These are phyloP conservation scores for Ligustrum vulgare DNA, from an alignment of 257 asterid species.

Conservation along the genomic window DNA sequence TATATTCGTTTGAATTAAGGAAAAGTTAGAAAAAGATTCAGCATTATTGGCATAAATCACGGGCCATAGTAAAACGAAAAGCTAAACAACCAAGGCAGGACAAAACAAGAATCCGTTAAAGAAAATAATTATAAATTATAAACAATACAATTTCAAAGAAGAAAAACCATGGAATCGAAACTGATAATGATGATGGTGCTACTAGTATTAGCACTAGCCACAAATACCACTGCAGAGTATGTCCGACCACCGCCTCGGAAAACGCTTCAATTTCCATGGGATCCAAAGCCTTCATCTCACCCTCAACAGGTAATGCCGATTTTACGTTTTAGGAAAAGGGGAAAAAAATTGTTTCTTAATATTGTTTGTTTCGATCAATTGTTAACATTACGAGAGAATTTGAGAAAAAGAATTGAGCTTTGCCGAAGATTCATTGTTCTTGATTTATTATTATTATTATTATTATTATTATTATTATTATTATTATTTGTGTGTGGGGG, in stretches of 20 bases:
- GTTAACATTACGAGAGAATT: background rate
- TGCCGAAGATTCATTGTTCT: background rate
- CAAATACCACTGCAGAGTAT: slow-evolving; percentile 40
- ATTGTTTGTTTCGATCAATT: background rate
- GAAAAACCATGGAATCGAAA: slow-evolving; percentile 26
- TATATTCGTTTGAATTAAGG: no score
- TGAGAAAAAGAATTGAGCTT: background rate
- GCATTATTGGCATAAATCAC: background rate
- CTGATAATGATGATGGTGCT: slow-evolving; percentile 11
- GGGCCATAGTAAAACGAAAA: background rate
- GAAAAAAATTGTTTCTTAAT: no score
- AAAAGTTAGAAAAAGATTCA: no score
- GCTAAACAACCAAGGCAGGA: background rate
- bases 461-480: background rate
- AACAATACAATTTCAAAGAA: background rate
- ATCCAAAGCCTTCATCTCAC: slow-evolving; percentile 39
- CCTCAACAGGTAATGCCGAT: slow-evolving; percentile 61
- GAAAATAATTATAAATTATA: background rate
- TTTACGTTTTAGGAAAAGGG: background rate
- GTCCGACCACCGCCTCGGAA: slow-evolving; percentile 70
- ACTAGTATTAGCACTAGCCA: slow-evolving; percentile 3
- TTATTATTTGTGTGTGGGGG: background rate
- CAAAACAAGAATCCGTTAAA: background rate
- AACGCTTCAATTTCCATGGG: slow-evolving; percentile 52
- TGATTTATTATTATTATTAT: background rate